Base-by-base conservation (phyloP, 169 alveolate species). In the Ichthyophthirius multifiliis region DNA sequence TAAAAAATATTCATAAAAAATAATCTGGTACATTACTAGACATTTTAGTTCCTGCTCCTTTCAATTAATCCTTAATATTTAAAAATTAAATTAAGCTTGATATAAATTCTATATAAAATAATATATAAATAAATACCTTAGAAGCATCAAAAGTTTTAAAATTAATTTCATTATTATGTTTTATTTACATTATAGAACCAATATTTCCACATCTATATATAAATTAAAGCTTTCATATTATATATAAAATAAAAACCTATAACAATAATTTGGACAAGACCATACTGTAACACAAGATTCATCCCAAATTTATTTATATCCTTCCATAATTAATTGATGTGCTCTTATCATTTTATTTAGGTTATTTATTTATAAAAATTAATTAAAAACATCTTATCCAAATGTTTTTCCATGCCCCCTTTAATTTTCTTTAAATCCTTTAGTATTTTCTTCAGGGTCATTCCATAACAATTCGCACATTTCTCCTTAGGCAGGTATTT, bases 361-460 rank as follows among this genome's bases (percentile, higher is more conserved):
- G 35, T 87, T 93, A 79, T 93, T 91, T 12, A 81, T 86, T 62
- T 86, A 83, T 47, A 83, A 80, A 65, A 89, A 93, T 75, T 89
- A 90, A 41, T 88, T 84, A 43, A 89, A 78, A 3, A 90, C 94
- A 67, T 89, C 89, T 41, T 83, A 87, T 43, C 96, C 97, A 76
- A 93, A 93, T 32, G 86, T 76, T 90, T 92, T 90, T n/a, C 97
- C 96, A 9, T 90, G 94, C 4, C 97, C 96, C 76, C 95, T 83
- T 35, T 85, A 87, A 43, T 76, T 87, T 1, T 82, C 65, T 39
- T 83, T 75, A 48, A 84, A 73, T 89, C 95, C 92, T n/a, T 88
- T 90, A 64, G 83, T 89, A 9, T 90, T 94, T 64, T 90, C 99
- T 75, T 98, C 94, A 15, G 97, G 97, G 55, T 94, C 97, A 78